Conservation (phyloP, 2,329 filamentous ascomycete species). For the Xylariaceae sp. region DNA sequence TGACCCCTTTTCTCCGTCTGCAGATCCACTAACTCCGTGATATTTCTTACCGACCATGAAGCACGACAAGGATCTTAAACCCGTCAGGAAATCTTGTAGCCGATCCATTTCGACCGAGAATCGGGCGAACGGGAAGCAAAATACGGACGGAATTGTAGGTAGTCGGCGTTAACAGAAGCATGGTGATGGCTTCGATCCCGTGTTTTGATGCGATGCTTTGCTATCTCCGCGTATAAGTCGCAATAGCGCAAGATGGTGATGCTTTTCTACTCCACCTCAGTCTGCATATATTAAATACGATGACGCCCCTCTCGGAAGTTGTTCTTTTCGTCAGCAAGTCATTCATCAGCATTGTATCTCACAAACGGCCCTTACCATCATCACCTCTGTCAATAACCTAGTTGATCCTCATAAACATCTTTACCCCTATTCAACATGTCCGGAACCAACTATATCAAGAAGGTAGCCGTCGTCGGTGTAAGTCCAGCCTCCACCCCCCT, state of each 20-base stretch:
- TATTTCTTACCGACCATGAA: too few relatives aligned
- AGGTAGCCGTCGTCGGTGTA: constrained; percentile 44
- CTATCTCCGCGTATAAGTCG: too few relatives aligned
- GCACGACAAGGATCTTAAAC: too few relatives aligned
- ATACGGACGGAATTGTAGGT: too few relatives aligned
- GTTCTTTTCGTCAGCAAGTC: background rate
- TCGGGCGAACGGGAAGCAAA: too few relatives aligned
- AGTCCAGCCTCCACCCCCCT: constrained; percentile 22
- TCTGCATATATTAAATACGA: too few relatives aligned
- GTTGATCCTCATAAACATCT: background rate
- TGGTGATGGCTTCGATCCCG: background rate
- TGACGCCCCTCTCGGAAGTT: background rate
- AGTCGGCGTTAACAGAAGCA: background rate
- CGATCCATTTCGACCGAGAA: too few relatives aligned
- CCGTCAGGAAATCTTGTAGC: too few relatives aligned
- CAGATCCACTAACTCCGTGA: too few relatives aligned
- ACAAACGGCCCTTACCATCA: background rate
- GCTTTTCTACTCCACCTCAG: background rate
- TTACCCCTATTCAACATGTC: constrained; percentile 2
- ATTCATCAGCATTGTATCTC: background rate
- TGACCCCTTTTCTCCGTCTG: too few relatives aligned
- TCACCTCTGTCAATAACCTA: background rate
- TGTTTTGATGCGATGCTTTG: too few relatives aligned
- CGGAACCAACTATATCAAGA: constrained; percentile 36
- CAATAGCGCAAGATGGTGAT: background rate